A percentile compares a stretch with the other conserved stretches of the same genome.
phyloP scores from a whole-genome alignment of 23 red algal species.

The Chondrus crispus region DNA sequence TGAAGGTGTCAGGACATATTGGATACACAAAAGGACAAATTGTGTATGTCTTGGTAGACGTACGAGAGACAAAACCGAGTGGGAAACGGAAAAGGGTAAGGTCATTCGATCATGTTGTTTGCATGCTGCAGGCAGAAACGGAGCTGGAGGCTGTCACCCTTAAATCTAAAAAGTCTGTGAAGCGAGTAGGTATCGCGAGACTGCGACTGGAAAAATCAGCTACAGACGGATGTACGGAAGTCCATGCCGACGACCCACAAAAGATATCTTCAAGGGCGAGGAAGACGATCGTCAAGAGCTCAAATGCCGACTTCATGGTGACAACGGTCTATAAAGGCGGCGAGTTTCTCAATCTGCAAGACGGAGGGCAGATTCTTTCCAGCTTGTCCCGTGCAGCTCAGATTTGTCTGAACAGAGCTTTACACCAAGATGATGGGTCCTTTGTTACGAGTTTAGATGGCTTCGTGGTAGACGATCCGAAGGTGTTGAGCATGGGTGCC shows the following conservation, averaged over 20 bases:
- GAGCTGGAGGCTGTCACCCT: background rate
- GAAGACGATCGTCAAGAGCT: background rate
- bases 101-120: conserved; percentile 31
- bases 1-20: background rate
- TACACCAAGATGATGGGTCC: background rate
- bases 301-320: background rate
- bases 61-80: conserved; percentile 17
- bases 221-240: background rate
- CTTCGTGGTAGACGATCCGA: background rate
- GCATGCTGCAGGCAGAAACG: background rate
- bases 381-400: conserved; percentile 16
- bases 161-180: background rate
- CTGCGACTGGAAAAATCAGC: background rate
- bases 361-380: conserved; percentile 26
- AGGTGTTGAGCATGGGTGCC: background rate
- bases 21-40: background rate
- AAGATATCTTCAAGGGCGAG: background rate
- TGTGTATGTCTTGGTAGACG: conserved; percentile 23
- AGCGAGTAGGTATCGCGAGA: background rate
- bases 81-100: conserved; percentile 30
- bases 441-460: background rate
- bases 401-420: background rate
- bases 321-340: background rate
- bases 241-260: no score
- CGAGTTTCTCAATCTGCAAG: background rate